Evolutionary conservation across 805 yeast species (phyloP), one percentile per base, ranked within the genome.

Genomic region (Suhomyces sp.): DNA sequence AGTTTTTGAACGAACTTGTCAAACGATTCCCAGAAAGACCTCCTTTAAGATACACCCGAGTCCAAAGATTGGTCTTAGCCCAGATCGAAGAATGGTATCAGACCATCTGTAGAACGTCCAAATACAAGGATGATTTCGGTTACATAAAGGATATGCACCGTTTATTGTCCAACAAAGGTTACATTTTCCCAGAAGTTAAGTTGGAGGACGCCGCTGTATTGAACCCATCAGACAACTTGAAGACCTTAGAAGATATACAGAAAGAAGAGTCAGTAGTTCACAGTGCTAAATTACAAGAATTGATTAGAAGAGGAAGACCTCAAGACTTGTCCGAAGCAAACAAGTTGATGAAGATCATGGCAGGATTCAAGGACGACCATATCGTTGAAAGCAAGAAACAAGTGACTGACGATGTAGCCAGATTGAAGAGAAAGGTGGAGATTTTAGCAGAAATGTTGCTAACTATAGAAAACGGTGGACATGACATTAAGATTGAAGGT

Each of bases 31-130:
- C 98, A 2, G 97, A 90, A 55, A 78, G 87, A 53, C 98, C 98
- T 1, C 96, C 97, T 3, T 64, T 82, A 42, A 77, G 90, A 24
- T 88, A 85, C 61, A 72, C 91, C 13, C 74, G 88, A 44, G 81
- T 87, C 17, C 98, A 93, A 58, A 72, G 88, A 55, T 71, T 88
- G 49, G 79, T 91, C 44, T 71, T 93, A 53, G 90, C 93, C 40
- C 87, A 90, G 38, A 83, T 93, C 52, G 96, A 91, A 61, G 98
- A 93, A 60, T 93, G 99, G 99, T 81, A 86, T 57, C 95, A 87
- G 58, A 91, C 98, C 2, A 79, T 93, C 36, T 91, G 97, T 62
- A 80, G 81, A 51, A 88, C 93, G 35, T 80, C 95, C 18, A 75
- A 87, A 53, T 86, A 93, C 61, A 87, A 86, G 56, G 95, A 88